Base-by-base conservation (phyloP, 306 rosid species). In the Quercus glauca region DNA sequence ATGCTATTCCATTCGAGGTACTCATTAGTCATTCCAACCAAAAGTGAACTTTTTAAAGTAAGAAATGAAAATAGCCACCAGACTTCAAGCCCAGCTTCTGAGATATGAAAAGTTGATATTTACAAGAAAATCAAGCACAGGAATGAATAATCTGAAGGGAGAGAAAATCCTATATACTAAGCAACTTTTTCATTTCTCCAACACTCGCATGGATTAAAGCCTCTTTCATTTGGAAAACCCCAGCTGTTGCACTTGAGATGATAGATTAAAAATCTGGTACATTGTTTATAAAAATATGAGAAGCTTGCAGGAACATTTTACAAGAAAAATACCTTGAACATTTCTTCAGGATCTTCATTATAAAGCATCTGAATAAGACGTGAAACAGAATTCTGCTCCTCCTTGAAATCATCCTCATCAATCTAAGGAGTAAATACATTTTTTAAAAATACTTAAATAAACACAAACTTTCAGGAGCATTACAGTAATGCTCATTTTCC, bases 351-450 rank as follows among this genome's bases (percentile, higher is more conserved):
- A 78, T 96, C 92, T 23, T 96, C 99, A 82, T 92, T 96, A 79
- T 80, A 83, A 69, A 96, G 84, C 98, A 96, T 90, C 92, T 91
- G 99, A 76, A 96, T 91, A 71, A 93, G 97, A 26, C 98, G 96
- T 20, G 99, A 83, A 79, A 91, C 94, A 83, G 97, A 91, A 86
- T 91, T 91, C 80, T 93, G 99, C 86, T 96, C 98, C 90, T 96
- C 99, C 68, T 89, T 87, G 89, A 96, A 96, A 87, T 96, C 99
- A 43, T 96, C 99, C 89, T 96, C 99, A 78, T 96, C 99, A 80
- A 90, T 53, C 99, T 91, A 78, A 35, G 15, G 17, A 41, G 64
- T 53, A 69, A 45, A 23, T 35, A 69, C 51, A 41, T 41, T 41
- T 41, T 8, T 2, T 2, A n/a, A 57, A 23, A 61, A n/a, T n/a